Conservation (phyloP, 2,329 filamentous ascomycete species). For the Colletotrichum incanum region DNA sequence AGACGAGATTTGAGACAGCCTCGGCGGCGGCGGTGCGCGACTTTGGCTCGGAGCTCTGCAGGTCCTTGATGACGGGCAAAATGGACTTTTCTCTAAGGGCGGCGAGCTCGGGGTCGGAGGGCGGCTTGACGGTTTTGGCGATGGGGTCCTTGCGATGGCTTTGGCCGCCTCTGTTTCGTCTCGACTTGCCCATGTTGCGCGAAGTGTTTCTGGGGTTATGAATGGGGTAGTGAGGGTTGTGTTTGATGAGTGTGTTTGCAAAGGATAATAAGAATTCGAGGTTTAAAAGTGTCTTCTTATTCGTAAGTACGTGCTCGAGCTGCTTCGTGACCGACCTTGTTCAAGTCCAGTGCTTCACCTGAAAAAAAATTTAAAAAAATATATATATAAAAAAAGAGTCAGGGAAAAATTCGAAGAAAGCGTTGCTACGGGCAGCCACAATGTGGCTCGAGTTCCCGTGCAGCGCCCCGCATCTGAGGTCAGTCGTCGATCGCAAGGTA, state of each 20-base stretch:
- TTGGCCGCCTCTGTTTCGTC: conserved; percentile 66
- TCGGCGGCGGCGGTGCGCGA: conserved; percentile 72
- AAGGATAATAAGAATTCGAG: neutral
- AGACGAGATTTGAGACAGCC: conserved; percentile 74
- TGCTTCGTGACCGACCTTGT: conserved; percentile 31
- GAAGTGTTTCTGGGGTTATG: conserved; percentile 12
- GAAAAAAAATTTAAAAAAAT: neutral
- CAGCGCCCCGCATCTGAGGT: conserved; percentile 1
- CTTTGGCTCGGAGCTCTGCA: conserved; percentile 72
- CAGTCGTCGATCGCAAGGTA: neutral
- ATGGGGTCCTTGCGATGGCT: conserved; percentile 69
- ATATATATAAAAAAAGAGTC: neutral
- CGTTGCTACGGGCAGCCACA: conserved; percentile 41
- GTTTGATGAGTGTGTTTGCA: neutral
- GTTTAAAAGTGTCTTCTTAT: neutral
- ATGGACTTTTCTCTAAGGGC: conserved; percentile 76
- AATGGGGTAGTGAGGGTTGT: neutral
- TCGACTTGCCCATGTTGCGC: conserved; percentile 71
- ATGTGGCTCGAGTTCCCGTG: conserved; percentile 29
- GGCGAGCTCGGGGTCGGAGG: conserved; percentile 74
- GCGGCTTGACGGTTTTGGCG: conserved; percentile 72
- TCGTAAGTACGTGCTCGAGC: neutral
- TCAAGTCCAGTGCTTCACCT: conserved; percentile 13
- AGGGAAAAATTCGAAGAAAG: conserved; percentile 19
- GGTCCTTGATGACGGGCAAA: conserved; percentile 73